Conservation (phyloP, 129 eudicot genomes). For the Tanacetum coccineum region DNA sequence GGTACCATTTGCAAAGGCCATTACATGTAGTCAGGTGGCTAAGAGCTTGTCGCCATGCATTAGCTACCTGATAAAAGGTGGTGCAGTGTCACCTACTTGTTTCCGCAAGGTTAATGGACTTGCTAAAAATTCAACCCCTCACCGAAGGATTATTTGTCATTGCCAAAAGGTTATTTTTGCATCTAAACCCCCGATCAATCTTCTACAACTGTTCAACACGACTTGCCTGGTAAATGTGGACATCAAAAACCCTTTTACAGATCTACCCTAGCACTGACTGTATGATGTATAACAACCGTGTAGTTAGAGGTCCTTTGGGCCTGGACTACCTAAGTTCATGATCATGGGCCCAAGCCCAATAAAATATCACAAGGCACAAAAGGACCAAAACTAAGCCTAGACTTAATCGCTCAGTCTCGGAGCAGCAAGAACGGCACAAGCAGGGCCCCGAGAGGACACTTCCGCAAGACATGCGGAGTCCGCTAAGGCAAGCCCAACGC, state of each 20-base stretch:
- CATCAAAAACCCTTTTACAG: slow-evolving; percentile 8
- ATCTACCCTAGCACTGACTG: slow-evolving; percentile 49
- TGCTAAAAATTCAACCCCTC: slow-evolving; percentile 29
- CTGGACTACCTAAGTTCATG: too few relatives aligned
- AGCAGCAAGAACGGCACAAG: too few relatives aligned
- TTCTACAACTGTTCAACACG: slow-evolving; percentile 16
- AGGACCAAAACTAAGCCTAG: too few relatives aligned
- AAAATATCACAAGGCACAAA: too few relatives aligned
- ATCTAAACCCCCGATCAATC: background rate
- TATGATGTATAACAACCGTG: too few relatives aligned
- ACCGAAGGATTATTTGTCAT: slow-evolving; percentile 29
- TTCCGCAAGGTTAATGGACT: slow-evolving; percentile 31
- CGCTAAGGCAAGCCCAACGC: too few relatives aligned
- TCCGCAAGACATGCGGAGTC: too few relatives aligned
- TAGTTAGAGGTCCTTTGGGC: too few relatives aligned
- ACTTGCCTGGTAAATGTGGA: slow-evolving; percentile 37
- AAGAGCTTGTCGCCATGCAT: slow-evolving; percentile 10
- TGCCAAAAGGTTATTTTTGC: slow-evolving; percentile 26
- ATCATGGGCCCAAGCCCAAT: too few relatives aligned
- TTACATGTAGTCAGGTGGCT: slow-evolving; percentile 19
- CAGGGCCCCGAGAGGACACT: too few relatives aligned
- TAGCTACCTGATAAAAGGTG: slow-evolving; percentile 11
- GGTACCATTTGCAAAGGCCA: slow-evolving; percentile 10
- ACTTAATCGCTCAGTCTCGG: too few relatives aligned
- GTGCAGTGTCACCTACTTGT: slow-evolving; percentile 25